Percentiles rank a stretch among this genome's conserved stretches.
Evolutionary conservation across 2,329 filamentous ascomycete species (phyloP).

Genomic region (Camillea tinctor): DNA sequence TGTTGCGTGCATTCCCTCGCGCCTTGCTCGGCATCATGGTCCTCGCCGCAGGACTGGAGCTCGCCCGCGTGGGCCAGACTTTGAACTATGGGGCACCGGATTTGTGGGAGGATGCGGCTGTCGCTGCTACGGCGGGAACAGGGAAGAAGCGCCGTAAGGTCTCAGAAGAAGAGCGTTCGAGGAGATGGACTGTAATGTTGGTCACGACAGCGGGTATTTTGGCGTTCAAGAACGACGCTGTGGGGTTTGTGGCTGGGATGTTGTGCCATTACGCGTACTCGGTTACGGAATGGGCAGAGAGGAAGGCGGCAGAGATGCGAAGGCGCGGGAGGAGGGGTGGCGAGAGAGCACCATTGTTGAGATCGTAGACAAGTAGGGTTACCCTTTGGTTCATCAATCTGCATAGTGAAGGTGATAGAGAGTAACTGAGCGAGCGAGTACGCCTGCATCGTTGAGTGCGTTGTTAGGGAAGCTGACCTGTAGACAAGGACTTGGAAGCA

Average conservation of each 20-base stretch:
- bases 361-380: neutral
- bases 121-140: constrained; percentile 17
- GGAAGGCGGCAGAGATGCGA: constrained; percentile 15
- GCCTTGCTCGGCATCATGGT: constrained; percentile 84
- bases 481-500: no score
- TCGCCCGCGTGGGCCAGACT: constrained; percentile 80
- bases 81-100: constrained; percentile 70
- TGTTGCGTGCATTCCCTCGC: constrained; percentile 72
- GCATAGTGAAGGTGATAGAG: no score
- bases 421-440: no score
- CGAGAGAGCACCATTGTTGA: constrained; percentile 35
- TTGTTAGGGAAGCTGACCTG: no score
- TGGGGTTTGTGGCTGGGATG: constrained; percentile 82
- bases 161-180: constrained; percentile 65
- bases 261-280: constrained; percentile 71
- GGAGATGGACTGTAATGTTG: constrained; percentile 87
- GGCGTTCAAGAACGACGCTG: constrained; percentile 85
- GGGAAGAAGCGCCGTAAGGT: constrained; percentile 41
- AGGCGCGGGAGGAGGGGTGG: constrained; percentile 17
- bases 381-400: no score
- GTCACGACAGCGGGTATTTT: constrained; percentile 79
- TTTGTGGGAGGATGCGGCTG: constrained; percentile 48
- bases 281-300: constrained; percentile 39
- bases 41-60: constrained; percentile 81
- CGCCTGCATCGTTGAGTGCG: no score